Percentiles rank a stretch among this genome's conserved stretches.
Evolutionary conservation across 169 alveolate genomes (phyloP).

Genomic region (Eimeria praecox): DNA sequence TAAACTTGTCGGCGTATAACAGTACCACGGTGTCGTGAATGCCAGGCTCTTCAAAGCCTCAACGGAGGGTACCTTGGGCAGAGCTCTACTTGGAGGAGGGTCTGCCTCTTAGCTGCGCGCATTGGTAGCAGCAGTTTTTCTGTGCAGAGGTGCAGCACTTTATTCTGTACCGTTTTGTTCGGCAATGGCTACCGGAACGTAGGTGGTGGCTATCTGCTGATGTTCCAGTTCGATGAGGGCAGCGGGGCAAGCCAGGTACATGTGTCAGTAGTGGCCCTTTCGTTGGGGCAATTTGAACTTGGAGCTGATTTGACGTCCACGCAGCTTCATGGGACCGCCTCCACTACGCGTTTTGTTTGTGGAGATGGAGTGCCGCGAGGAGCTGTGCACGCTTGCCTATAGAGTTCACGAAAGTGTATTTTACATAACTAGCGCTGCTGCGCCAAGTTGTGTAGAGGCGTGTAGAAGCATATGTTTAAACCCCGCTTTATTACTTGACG

Average conservation of each 20-base stretch:
- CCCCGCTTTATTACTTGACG: background rate
- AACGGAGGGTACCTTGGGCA: background rate
- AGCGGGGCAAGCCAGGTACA: background rate
- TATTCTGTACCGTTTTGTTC: background rate
- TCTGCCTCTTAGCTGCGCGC: background rate
- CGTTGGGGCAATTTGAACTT: background rate
- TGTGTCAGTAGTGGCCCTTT: background rate
- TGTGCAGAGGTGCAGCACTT: background rate
- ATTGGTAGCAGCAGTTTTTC: background rate
- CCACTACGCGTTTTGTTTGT: background rate
- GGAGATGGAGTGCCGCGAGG: background rate
- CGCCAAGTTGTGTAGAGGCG: background rate
- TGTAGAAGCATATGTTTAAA: background rate
- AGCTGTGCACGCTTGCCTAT: background rate
- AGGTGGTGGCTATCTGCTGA: background rate
- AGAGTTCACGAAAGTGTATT: background rate
- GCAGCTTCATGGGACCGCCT: background rate
- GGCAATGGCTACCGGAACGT: background rate
- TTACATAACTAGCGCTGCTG: background rate
- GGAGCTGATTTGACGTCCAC: background rate
- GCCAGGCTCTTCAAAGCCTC: background rate
- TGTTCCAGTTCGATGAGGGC: background rate
- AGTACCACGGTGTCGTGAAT: background rate
- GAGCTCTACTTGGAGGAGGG: background rate
- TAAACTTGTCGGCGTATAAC: background rate